phyloP scores from a whole-genome alignment of 495 filamentous ascomycete species.

The Neurospora sp. region DNA sequence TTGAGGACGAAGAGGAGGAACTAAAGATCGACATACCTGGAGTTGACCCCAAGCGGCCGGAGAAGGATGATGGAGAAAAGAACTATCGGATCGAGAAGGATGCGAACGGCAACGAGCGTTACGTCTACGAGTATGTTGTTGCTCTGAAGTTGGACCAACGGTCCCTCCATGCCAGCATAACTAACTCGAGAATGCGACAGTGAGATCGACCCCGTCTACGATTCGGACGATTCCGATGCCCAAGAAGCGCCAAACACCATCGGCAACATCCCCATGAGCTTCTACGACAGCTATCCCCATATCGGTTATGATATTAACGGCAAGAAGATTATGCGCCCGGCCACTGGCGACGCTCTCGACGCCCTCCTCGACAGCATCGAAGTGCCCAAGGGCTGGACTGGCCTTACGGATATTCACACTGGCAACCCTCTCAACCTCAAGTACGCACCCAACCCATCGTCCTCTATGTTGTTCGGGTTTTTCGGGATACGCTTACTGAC shows the following conservation, averaged over 20 bases:
- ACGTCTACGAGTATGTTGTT: conserved; percentile 44
- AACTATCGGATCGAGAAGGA: conserved; percentile 50
- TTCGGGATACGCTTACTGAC: background rate
- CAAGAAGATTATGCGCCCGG: conserved; percentile 92
- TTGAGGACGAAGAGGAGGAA: conserved; percentile 6
- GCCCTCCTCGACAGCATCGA: conserved; percentile 92
- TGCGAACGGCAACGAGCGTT: conserved; percentile 42
- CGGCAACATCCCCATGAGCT: conserved; percentile 84
- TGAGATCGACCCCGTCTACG: conserved; percentile 91
- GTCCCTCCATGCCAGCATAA: background rate
- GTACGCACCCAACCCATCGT: background rate
- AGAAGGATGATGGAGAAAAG: conserved; percentile 29
- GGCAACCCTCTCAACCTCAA: conserved; percentile 77
- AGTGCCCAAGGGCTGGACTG: conserved; percentile 96
- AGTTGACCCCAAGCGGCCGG: conserved; percentile 21
- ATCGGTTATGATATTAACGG: conserved; percentile 99
- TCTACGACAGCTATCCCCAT: conserved; percentile 87
- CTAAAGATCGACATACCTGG: conserved; percentile 22
- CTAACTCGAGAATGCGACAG: conserved; percentile 34
- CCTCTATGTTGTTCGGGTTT: background rate
- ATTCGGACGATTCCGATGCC: conserved; percentile 85
- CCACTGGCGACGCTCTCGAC: conserved; percentile 88
- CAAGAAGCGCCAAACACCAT: conserved; percentile 78
- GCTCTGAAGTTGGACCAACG: background rate
- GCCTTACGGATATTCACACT: conserved; percentile 83